Evolutionary conservation across 2,329 filamentous ascomycete genomes (phyloP).

Genomic region (Trichoderma cornu-damae): DNA sequence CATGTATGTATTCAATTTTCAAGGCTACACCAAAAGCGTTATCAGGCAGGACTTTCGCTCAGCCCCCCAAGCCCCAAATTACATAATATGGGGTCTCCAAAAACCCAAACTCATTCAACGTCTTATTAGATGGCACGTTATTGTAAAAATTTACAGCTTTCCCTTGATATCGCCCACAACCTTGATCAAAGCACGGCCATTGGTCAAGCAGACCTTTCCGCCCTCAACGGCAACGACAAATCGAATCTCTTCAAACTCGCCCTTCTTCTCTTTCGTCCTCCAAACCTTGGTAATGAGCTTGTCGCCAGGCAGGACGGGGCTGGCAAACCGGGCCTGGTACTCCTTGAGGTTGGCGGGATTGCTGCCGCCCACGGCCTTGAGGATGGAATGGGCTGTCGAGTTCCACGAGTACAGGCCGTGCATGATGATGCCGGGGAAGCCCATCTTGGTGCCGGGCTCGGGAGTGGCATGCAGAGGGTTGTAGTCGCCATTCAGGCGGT

Average conservation of each 20-base stretch:
- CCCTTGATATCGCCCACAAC: constrained; percentile 51
- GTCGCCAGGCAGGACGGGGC: constrained; percentile 76
- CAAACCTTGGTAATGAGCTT: constrained; percentile 78
- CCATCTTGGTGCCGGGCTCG: constrained; percentile 81
- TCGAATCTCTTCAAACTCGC: constrained; percentile 72
- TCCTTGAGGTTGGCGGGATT: constrained; percentile 78
- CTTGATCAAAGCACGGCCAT: constrained; percentile 76
- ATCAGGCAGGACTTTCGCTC: background rate
- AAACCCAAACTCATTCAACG: background rate
- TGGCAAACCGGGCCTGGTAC: constrained; percentile 84
- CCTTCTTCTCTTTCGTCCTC: constrained; percentile 62
- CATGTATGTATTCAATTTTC: background rate
- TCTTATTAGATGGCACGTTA: constrained; percentile 6
- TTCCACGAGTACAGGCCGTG: constrained; percentile 91
- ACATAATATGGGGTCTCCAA: background rate
- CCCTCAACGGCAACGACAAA: constrained; percentile 74
- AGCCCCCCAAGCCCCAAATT: too few species aligned
- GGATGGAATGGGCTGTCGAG: constrained; percentile 64
- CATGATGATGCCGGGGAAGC: constrained; percentile 83
- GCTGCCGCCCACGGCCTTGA: constrained; percentile 68
- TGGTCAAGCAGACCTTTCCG: constrained; percentile 81
- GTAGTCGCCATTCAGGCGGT: constrained; percentile 87
- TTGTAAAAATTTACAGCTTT: constrained; percentile 50
- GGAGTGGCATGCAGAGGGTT: constrained; percentile 88
- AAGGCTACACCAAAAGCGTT: background rate